Conservation (phyloP, 768 basidiomycete genomes). For the Mycena metata region DNA sequence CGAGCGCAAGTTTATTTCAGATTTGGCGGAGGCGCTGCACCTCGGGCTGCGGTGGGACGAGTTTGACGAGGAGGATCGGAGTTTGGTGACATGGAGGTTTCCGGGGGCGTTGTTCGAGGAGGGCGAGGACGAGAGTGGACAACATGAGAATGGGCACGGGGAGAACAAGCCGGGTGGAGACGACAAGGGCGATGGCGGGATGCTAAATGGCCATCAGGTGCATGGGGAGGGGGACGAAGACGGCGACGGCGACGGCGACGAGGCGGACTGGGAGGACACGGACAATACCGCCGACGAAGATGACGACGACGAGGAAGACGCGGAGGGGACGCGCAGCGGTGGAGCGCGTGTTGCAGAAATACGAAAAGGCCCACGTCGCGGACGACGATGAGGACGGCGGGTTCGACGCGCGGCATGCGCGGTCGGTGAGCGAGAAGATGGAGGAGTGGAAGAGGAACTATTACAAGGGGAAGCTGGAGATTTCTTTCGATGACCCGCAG, state of each 20-base stretch:
- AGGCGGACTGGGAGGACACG: slow-evolving; percentile 50
- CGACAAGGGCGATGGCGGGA: slow-evolving; percentile 55
- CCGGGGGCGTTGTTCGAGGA: slow-evolving; percentile 56
- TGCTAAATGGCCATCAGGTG: slow-evolving; percentile 32
- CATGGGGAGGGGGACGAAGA: not conserved
- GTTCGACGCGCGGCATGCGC: slow-evolving; percentile 85
- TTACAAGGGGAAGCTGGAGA: slow-evolving; percentile 91
- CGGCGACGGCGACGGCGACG: slow-evolving; percentile 25
- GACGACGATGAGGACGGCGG: slow-evolving; percentile 79
- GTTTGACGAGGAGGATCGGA: slow-evolving; percentile 86
- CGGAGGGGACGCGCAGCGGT: slow-evolving; percentile 81
- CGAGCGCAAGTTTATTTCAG: slow-evolving; percentile 84
- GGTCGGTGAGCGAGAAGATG: slow-evolving; percentile 85
- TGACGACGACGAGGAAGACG: slow-evolving; percentile 71
- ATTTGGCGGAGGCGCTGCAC: slow-evolving; percentile 82
- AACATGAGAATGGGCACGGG: slow-evolving; percentile 11
- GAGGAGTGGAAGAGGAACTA: slow-evolving; percentile 92
- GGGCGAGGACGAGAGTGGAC: slow-evolving; percentile 40
- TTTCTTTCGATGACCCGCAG: slow-evolving; percentile 78
- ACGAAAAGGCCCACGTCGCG: slow-evolving; percentile 84
- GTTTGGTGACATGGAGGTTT: slow-evolving; percentile 77
- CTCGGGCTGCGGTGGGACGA: slow-evolving; percentile 93
- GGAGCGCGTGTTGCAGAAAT: slow-evolving; percentile 88
- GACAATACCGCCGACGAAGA: slow-evolving; percentile 43
- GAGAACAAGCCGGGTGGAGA: slow-evolving; percentile 14